phyloP scores from a whole-genome alignment of 805 yeast species.

The Teunomyces funiuensis region DNA sequence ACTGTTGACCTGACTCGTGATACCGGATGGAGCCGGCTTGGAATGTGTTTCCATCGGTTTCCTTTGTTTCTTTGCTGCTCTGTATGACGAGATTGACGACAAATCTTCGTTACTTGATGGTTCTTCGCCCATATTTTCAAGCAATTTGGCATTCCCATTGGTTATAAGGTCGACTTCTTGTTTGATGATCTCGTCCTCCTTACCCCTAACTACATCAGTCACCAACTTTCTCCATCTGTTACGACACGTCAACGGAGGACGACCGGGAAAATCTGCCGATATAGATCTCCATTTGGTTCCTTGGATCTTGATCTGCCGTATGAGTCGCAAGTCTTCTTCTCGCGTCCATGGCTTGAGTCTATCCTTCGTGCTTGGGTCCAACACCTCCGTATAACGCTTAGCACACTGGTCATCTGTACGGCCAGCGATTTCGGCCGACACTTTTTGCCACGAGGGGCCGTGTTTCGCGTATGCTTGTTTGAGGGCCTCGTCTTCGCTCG shows the following conservation, averaged over 20 bases:
- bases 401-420: constrained; percentile 96
- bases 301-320: constrained; percentile 62
- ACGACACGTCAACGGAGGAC: constrained; percentile 88
- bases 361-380: constrained; percentile 78
- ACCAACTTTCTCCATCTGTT: constrained; percentile 90
- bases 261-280: constrained; percentile 63
- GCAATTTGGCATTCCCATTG: constrained; percentile 14
- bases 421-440: constrained; percentile 72
- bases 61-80: constrained; percentile 6
- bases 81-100: constrained; percentile 7
- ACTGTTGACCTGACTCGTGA: constrained; percentile 8
- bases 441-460: constrained; percentile 87
- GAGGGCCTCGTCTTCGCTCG: constrained; percentile 69
- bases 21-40: neutral
- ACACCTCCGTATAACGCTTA: constrained; percentile 82
- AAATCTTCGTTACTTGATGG: neutral
- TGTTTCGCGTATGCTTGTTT: constrained; percentile 60
- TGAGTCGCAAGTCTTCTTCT: constrained; percentile 71
- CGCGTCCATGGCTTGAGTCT: constrained; percentile 76
- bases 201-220: constrained; percentile 68
- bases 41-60: neutral
- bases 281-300: constrained; percentile 92
- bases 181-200: constrained; percentile 55
- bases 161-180: constrained; percentile 58
- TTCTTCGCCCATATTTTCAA: constrained; percentile 1